Base-by-base conservation (phyloP, 139 green algal species). In the Marvania coccoides region DNA sequence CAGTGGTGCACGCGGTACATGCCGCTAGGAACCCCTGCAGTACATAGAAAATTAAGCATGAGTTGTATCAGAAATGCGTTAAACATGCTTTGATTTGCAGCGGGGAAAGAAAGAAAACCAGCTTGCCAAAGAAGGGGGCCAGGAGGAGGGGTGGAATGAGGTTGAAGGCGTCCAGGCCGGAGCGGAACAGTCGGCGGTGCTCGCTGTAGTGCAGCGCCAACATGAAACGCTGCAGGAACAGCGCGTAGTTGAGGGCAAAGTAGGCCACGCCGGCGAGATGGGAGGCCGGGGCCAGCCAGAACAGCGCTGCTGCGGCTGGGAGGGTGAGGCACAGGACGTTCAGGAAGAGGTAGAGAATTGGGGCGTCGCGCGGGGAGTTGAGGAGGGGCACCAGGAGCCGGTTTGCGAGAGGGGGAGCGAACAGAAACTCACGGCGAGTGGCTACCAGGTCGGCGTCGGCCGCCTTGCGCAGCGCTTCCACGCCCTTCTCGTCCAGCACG, bases 1-100 rank as follows among this genome's bases (percentile, higher is more conserved):
- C 82, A 73, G 61, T 96, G 90, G 60, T 96, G 90, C 4, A 89
- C 64, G 10, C 63, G 61, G 67, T 96, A 96, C 37, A 92, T 68
- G 19, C 88, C 90, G 31, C 56, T 65, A 23, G 88, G 87, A 14
- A 95, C 59, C n/a, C n/a, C n/a, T n/a, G n/a, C n/a, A n/a, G n/a
- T n/a, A n/a, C n/a, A n/a, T 3, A 86, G 84, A 72, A 82, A 92
- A n/a, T n/a, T n/a, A n/a, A n/a, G n/a, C n/a, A n/a, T n/a, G n/a
- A n/a, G n/a, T n/a, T n/a, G n/a, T n/a, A n/a, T n/a, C n/a, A n/a
- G n/a, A n/a, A n/a, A n/a, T n/a, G n/a, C n/a, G n/a, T n/a, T n/a
- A n/a, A n/a, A n/a, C n/a, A n/a, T n/a, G n/a, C n/a, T n/a, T n/a
- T n/a, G n/a, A n/a, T n/a, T n/a, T n/a, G n/a, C n/a, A n/a, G n/a